Base-by-base conservation (phyloP, 495 filamentous ascomycete species). In the Thozetella sp. region DNA sequence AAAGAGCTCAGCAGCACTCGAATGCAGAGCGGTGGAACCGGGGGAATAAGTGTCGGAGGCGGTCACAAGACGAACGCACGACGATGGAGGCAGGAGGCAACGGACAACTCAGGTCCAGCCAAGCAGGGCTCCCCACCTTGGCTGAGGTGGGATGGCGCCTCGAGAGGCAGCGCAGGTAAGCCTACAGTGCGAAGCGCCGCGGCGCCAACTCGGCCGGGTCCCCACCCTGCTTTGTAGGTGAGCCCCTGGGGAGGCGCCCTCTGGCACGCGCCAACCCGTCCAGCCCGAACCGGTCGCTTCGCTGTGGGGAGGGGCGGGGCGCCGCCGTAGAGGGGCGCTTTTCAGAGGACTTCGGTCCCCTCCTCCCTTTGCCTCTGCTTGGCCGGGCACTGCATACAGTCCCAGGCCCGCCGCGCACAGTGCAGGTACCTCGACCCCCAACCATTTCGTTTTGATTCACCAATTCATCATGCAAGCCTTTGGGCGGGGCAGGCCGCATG, bases 81-180 rank as follows among this genome's bases (percentile, higher is more conserved):
- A 48, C 43, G 43, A 48, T 48, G 43, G 43, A 48, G 43, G 43
- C 43, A 48, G 43, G 43, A 48, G 43, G 43, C 30, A 37, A 37
- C 30, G 30, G 30, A 15, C 30, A 37, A 6, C 30, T 37, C 15
- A 37, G 43, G 43, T 48, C 4, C 43, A 3, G 43, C 43, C 43
- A 48, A 48, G 43, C 11, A 48, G n/a, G 9, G 4, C 43, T 48
- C 43, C 43, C 43, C 43, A 48, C 43, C 20, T n/a, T 11, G 43
- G n/a, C 20, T 15, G 43, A 48, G 43, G 43, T 48, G 43, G 43
- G 43, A 48, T 48, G 43, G 43, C 10, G 10, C 10, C 43, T n/a
- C 3, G 11, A n/a, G n/a, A 4, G 4, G 12, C 43, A 48, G 3
- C 4, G n/a, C n/a, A 10, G 9, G 43, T 48, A 19, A 3, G 12